phyloP scores from a whole-genome alignment of 2,329 filamentous ascomycete species.

The Colletotrichum shisoi region DNA sequence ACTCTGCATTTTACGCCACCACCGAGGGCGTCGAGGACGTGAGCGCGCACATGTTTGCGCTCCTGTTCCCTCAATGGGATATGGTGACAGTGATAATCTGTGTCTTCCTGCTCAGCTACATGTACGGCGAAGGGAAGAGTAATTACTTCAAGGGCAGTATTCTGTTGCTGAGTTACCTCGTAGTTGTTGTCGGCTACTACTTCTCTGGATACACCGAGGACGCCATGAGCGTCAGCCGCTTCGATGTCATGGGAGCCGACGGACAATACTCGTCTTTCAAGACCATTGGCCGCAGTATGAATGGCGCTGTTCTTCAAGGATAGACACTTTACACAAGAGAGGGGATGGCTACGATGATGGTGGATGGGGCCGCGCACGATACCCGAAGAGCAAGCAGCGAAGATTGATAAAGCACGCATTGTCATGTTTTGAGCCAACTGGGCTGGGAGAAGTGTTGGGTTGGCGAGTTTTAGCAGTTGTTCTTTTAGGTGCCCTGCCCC shows the following conservation, averaged over 20 bases:
- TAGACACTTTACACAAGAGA: neutral
- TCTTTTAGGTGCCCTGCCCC: neutral
- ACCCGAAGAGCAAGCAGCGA: conserved; percentile 18
- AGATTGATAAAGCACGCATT: conserved; percentile 13
- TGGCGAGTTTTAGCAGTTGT: neutral
- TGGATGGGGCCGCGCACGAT: neutral
- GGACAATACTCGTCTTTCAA: conserved; percentile 62
- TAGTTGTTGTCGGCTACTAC: conserved; percentile 91
- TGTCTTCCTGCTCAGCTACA: conserved; percentile 94
- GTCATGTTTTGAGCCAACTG: conserved; percentile 19
- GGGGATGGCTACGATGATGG: neutral
- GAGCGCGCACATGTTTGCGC: conserved; percentile 73
- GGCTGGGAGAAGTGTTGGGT: neutral
- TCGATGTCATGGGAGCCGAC: conserved; percentile 62
- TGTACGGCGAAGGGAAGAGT: conserved; percentile 98
- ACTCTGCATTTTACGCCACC: conserved; percentile 75
- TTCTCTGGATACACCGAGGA: conserved; percentile 69
- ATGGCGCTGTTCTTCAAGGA: conserved; percentile 48
- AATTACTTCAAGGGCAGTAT: conserved; percentile 99
- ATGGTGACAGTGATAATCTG: conserved; percentile 97
- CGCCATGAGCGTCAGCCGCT: conserved; percentile 56
- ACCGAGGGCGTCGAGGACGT: conserved; percentile 52
- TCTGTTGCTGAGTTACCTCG: conserved; percentile 88
- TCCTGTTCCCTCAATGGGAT: conserved; percentile 99
- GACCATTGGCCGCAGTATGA: conserved; percentile 59